These are phyloP conservation scores for Crinitomyces ghanaensis DNA, from an alignment of 805 yeast genomes.

Conservation along the genomic window DNA sequence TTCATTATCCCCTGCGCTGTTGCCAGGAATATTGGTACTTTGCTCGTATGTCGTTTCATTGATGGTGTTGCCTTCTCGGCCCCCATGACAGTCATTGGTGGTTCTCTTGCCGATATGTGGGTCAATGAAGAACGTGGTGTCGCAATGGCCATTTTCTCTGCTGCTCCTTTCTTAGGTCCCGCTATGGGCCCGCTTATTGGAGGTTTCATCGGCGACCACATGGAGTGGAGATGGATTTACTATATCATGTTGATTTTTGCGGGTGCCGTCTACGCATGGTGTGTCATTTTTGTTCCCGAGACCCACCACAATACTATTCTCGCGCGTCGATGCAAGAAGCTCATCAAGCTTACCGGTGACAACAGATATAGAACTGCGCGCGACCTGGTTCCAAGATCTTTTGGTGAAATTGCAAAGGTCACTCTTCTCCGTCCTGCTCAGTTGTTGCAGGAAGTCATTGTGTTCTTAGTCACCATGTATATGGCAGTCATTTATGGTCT, in stretches of 20 bases:
- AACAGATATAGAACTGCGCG: conserved; percentile 37
- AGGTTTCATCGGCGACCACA: conserved; percentile 48
- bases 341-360: conserved; percentile 44
- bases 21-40: conserved; percentile 47
- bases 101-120: conserved; percentile 63
- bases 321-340: conserved; percentile 38
- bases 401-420: conserved; percentile 53
- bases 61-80: conserved; percentile 69
- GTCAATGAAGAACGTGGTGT: conserved; percentile 47
- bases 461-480: conserved; percentile 42
- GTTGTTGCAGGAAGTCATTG: conserved; percentile 34
- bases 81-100: conserved; percentile 67
- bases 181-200: conserved; percentile 58
- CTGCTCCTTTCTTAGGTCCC: conserved; percentile 45
- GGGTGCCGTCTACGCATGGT: conserved; percentile 40
- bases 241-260: conserved; percentile 51
- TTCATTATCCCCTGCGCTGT: conserved; percentile 49
- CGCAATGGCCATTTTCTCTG: conserved; percentile 57
- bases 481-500: conserved; percentile 32
- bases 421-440: conserved; percentile 67
- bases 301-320: conserved; percentile 48
- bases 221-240: conserved; percentile 65
- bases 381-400: conserved; percentile 63
- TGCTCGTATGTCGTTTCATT: conserved; percentile 52
- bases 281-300: conserved; percentile 44